These are phyloP conservation scores for Leccinum olivaceoglutinosum DNA, from an alignment of 1,284 basidiomycete species.

Conservation along the genomic window DNA sequence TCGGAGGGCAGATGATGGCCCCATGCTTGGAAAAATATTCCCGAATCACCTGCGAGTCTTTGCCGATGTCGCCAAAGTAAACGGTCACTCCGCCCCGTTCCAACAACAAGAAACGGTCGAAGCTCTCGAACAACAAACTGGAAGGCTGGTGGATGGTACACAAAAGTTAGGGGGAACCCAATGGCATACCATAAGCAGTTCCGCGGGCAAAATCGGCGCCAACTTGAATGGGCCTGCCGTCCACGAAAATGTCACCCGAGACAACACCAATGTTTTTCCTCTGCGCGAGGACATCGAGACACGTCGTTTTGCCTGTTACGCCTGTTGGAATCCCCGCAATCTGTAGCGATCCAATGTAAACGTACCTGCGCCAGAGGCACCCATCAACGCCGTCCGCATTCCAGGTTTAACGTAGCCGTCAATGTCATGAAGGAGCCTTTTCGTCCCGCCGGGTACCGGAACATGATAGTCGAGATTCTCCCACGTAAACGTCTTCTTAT, in stretches of 20 bases:
- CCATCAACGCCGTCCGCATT: slow-evolving; percentile 74
- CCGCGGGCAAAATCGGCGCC: slow-evolving; percentile 71
- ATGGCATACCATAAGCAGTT: slow-evolving; percentile 62
- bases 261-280: slow-evolving; percentile 86
- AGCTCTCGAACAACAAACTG: slow-evolving; percentile 64
- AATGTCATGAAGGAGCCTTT: slow-evolving; percentile 78
- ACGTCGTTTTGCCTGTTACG: slow-evolving; percentile 59
- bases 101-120: slow-evolving; percentile 67
- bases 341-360: neutral
- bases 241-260: slow-evolving; percentile 74
- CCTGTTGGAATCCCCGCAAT: slow-evolving; percentile 17
- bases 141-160: slow-evolving; percentile 78
- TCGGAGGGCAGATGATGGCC: slow-evolving; percentile 56
- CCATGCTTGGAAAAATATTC: slow-evolving; percentile 69
- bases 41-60: slow-evolving; percentile 54
- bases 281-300: slow-evolving; percentile 85
- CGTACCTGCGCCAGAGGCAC: slow-evolving; percentile 68
- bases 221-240: slow-evolving; percentile 72
- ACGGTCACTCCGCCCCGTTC: slow-evolving; percentile 67
- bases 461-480: slow-evolving; percentile 70
- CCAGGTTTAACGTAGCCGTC: slow-evolving; percentile 87
- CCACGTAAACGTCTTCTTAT: slow-evolving; percentile 64
- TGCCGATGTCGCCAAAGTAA: slow-evolving; percentile 78
- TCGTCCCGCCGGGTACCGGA: slow-evolving; percentile 63
- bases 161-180: slow-evolving; percentile 35